A percentile compares a stretch with the other conserved stretches of the same genome.
phyloP scores from a whole-genome alignment of 176 grass and related monocot genomes.

The Oryza brachyantha region DNA sequence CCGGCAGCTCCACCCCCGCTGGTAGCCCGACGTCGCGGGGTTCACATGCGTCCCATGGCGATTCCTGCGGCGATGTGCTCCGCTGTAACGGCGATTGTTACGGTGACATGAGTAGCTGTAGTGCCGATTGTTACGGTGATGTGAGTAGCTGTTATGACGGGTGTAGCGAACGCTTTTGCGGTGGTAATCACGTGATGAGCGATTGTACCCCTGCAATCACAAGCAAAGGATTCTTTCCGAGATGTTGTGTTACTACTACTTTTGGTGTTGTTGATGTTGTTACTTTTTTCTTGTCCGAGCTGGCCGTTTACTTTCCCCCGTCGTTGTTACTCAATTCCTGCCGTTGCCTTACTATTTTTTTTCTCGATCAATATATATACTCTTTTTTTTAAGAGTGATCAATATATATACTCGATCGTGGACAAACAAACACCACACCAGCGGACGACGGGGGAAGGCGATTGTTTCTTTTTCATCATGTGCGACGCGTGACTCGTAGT shows the following conservation, averaged over 20 bases:
- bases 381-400: too few relatives aligned
- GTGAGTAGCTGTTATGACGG: not conserved
- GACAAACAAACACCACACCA: too few relatives aligned
- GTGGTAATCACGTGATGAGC: conserved; percentile 1
- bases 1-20: not conserved
- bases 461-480: not conserved
- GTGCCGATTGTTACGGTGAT: not conserved
- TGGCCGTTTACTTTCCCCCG: not conserved
- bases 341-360: not conserved
- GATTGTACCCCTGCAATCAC: conserved; percentile 7
- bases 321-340: not conserved
- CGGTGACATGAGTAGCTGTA: not conserved
- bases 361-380: not conserved
- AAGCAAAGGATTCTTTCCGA: conserved; percentile 21
- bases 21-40: not conserved
- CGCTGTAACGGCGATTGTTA: conserved; percentile 1
- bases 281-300: not conserved
- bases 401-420: too few relatives aligned
- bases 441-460: too few relatives aligned
- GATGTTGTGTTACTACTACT: not conserved
- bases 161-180: not conserved
- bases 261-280: too few relatives aligned
- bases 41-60: not conserved
- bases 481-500: conserved; percentile 12
- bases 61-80: not conserved